A percentile compares a stretch with the other conserved stretches of the same genome.
phyloP scores from a whole-genome alignment of 345 rosid species.

The Syzygium aqueum region DNA sequence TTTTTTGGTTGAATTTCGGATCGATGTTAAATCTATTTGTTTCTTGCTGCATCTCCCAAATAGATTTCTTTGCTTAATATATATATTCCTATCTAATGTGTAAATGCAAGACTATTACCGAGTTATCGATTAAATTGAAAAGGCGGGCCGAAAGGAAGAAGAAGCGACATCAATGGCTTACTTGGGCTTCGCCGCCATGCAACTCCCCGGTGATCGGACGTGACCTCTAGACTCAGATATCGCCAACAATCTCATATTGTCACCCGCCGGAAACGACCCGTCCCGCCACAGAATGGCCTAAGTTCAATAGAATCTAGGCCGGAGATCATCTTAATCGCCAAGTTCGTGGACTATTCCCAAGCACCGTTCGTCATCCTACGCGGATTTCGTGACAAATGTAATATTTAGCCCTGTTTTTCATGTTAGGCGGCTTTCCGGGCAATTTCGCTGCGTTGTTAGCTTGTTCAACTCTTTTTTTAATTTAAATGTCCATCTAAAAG shows the following conservation, averaged over 20 bases:
- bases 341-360: not conserved
- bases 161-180: not conserved
- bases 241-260: not conserved
- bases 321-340: not conserved
- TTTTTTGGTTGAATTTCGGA: too few relatives aligned
- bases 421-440: not conserved
- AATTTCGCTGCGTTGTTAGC: not conserved
- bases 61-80: too few relatives aligned
- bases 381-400: too few relatives aligned
- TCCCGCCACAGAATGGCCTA: not conserved
- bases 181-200: not conserved
- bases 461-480: not conserved
- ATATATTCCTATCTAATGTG: too few relatives aligned
- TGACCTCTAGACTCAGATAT: not conserved
- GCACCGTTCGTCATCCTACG: not conserved
- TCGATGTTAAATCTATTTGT: too few relatives aligned
- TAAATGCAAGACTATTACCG: not conserved
- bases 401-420: not conserved
- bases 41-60: too few relatives aligned
- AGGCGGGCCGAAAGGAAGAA: not conserved
- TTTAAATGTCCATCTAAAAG: not conserved
- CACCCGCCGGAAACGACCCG: not conserved
- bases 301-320: not conserved
- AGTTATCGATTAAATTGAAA: not conserved
- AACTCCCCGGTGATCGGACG: not conserved